phyloP scores from a whole-genome alignment of 2,329 filamentous ascomycete genomes.

The Achaetomium macrosporum region DNA sequence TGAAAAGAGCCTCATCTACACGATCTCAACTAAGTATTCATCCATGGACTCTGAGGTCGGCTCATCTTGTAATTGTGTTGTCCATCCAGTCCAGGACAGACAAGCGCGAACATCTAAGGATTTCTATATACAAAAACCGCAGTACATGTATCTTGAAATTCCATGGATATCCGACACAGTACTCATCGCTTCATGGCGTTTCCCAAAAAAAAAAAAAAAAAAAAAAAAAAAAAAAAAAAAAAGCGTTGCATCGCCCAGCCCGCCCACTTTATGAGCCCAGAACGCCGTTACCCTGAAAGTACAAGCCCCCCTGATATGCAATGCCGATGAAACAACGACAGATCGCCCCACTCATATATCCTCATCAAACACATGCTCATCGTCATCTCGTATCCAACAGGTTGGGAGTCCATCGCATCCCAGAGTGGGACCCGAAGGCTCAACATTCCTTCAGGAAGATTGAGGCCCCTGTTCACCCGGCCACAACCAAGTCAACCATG shows the following conservation, averaged over 20 bases:
- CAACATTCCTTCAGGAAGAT: background rate
- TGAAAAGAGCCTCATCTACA: too few relatives aligned
- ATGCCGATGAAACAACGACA: slow-evolving; percentile 7
- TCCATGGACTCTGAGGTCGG: too few relatives aligned
- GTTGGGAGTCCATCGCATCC: background rate
- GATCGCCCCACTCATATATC: background rate
- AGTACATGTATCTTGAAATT: background rate
- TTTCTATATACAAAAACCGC: slow-evolving; percentile 9
- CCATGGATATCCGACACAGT: slow-evolving; percentile 1
- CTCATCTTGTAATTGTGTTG: background rate
- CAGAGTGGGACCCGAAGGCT: background rate
- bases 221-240: too few relatives aligned
- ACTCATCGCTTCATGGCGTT: slow-evolving; percentile 9
- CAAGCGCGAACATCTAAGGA: background rate
- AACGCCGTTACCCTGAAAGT: slow-evolving; percentile 12
- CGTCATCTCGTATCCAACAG: background rate
- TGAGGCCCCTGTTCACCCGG: too few relatives aligned
- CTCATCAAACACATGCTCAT: slow-evolving; percentile 5
- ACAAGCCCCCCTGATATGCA: slow-evolving; percentile 11
- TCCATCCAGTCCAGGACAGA: background rate
- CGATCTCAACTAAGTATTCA: too few relatives aligned
- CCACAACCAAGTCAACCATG: too few relatives aligned
- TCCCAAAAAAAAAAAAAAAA: too few relatives aligned
- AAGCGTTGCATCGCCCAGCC: background rate
- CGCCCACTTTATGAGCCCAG: slow-evolving; percentile 1